Base-by-base conservation (phyloP, 306 rosid genomes). In the Argentina anserina region DNA sequence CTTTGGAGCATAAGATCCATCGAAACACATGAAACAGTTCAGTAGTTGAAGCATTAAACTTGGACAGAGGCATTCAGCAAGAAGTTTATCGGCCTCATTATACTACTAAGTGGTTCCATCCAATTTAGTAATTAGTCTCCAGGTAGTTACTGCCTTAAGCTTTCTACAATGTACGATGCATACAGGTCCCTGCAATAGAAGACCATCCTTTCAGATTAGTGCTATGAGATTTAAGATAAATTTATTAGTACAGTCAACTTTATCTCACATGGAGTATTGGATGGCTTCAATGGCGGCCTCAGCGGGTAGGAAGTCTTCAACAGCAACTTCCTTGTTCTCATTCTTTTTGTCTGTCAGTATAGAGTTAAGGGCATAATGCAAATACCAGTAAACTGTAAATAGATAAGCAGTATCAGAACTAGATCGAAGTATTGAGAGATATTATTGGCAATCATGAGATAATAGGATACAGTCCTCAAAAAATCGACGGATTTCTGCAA, bases 401-500 rank as follows among this genome's bases (percentile, higher is more conserved):
- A 49, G 29, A 68, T 2, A 14, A 76, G 2, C 41, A 52, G 70
- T 40, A 47, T 25, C 66, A 10, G 14, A 25, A 42, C 14, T 17
- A 36, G 46, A 25, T 43, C n/a, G 55, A 47, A 26, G 41, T 37
- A 36, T 47, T 25, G 15, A 47, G 65, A 18, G 33, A 18, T 7
- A 45, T 28, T 23, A 39, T n/a, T 40, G 9, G 52, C 64, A 70
- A 39, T 50, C 50, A 37, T 70, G 39, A 13, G 17, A 25, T 25
- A 56, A 42, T 55, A 15, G 97, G 98, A 91, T 94, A 91, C 96
- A 94, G 79, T 94, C 99, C 84, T 94, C 97, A 80, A 94, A 94
- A 86, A 94, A 94, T 40, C 96, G 88, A 70, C 92, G 93, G 77
- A 94, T 94, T 84, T 94, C 99, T 76, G 96, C 96, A 28, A 94